phyloP scores from a whole-genome alignment of 129 eudicot genomes.

The Glebionis coronaria region DNA sequence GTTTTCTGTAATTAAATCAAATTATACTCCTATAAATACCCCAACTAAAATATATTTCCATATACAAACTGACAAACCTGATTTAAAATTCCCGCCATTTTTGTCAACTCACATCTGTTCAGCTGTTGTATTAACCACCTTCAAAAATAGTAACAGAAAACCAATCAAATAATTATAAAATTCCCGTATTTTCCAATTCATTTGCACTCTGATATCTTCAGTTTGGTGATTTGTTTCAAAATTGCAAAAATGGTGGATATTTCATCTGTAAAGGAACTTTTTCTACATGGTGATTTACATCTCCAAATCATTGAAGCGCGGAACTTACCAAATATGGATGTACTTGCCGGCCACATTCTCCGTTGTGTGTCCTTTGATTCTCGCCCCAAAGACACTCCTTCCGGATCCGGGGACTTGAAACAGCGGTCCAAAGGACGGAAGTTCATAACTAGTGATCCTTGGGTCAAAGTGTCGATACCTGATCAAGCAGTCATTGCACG shows the following conservation, averaged over 20 bases:
- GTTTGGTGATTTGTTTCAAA: background rate
- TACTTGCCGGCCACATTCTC: constrained; percentile 57
- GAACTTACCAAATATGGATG: constrained; percentile 74
- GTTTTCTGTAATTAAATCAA: background rate
- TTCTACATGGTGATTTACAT: constrained; percentile 76
- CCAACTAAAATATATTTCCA: background rate
- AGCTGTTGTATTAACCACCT: background rate
- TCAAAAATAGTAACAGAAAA: constrained; percentile 2
- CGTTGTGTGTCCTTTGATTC: constrained; percentile 51
- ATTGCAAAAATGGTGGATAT: constrained; percentile 35
- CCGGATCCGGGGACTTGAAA: constrained; percentile 28
- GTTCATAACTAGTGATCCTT: constrained; percentile 90
- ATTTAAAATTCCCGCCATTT: constrained; percentile 9
- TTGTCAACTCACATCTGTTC: background rate
- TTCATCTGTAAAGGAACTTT: constrained; percentile 29
- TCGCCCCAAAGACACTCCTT: constrained; percentile 34
- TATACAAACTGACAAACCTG: constrained; percentile 15
- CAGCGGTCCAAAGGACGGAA: constrained; percentile 37
- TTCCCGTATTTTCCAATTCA: background rate
- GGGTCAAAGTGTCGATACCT: constrained; percentile 74
- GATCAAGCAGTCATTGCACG: constrained; percentile 73
- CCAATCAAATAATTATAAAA: too few species aligned
- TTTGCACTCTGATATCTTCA: background rate
- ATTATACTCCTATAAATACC: constrained; percentile 10
- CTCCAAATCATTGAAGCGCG: constrained; percentile 67